phyloP scores from a whole-genome alignment of 139 green algal genomes.

The Trebouxia sp. region DNA sequence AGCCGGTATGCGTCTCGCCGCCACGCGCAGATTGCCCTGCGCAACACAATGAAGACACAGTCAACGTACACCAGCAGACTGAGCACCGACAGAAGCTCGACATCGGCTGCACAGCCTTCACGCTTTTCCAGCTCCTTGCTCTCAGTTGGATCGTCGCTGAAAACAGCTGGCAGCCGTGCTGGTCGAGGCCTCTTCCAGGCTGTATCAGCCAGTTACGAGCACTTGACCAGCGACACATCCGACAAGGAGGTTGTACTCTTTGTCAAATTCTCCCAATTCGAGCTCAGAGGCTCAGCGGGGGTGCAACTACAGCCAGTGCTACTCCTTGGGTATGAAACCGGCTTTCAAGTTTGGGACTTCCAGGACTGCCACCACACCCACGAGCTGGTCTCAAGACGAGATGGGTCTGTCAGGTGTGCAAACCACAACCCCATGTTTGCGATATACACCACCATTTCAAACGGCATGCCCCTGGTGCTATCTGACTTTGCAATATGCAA shows the following conservation, averaged over 20 bases:
- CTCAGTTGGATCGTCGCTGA: conserved; percentile 10
- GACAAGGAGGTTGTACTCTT: conserved; percentile 34
- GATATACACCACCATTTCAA: too few species aligned
- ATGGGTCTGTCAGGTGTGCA: conserved; percentile 43
- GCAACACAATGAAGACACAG: too few species aligned
- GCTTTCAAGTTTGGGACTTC: conserved; percentile 54
- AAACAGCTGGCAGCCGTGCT: background rate
- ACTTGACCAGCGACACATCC: conserved; percentile 11
- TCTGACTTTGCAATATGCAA: too few species aligned
- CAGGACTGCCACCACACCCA: conserved; percentile 2
- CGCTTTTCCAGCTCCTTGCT: conserved; percentile 15
- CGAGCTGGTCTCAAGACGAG: conserved; percentile 45
- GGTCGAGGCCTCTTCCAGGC: background rate
- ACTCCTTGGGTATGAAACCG: conserved; percentile 41
- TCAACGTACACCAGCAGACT: too few species aligned
- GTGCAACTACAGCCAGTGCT: conserved; percentile 16
- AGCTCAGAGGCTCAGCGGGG: conserved; percentile 9
- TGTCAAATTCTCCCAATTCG: conserved; percentile 30
- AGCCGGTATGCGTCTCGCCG: too few species aligned
- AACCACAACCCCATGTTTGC: too few species aligned
- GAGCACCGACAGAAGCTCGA: too few species aligned
- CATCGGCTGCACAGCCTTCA: too few species aligned
- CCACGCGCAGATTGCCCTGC: too few species aligned
- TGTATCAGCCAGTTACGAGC: background rate
- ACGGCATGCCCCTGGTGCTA: too few species aligned